Evolutionary conservation across 495 filamentous ascomycete genomes (phyloP).

Genomic region (Rhypophila decipiens): DNA sequence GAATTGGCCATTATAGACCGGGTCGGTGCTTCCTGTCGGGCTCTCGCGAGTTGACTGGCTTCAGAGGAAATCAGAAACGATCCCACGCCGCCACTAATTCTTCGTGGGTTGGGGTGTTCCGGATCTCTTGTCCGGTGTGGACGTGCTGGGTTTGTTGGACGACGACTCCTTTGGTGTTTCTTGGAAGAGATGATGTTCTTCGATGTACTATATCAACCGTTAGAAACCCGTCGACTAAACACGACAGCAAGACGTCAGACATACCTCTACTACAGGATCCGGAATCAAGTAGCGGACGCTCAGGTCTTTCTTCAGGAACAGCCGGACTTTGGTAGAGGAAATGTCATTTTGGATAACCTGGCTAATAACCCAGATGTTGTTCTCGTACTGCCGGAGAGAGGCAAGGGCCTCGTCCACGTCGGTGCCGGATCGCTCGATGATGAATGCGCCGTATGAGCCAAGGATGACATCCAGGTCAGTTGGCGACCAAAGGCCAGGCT

Average conservation of each 20-base stretch:
- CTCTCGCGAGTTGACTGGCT: too few species aligned
- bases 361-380: constrained; percentile 80
- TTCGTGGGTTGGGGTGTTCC: neutral
- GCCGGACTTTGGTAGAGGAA: constrained; percentile 79
- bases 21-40: too few species aligned
- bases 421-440: constrained; percentile 84
- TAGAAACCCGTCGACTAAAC: too few species aligned
- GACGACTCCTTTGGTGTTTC: constrained; percentile 2
- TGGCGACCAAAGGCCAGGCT: constrained; percentile 67
- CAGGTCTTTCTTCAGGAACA: constrained; percentile 76
- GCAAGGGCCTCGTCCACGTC: constrained; percentile 79
- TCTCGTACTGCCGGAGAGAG: constrained; percentile 57
- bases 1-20: too few species aligned
- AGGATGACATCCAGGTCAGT: constrained; percentile 83
- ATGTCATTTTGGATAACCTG: constrained; percentile 89
- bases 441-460: constrained; percentile 79
- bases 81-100: too few species aligned
- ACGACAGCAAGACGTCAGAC: constrained; percentile 3
- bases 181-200: constrained; percentile 11
- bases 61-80: too few species aligned
- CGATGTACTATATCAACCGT: constrained; percentile 12
- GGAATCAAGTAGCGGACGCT: constrained; percentile 49
- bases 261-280: constrained; percentile 20
- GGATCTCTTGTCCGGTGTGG: neutral
- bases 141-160: neutral